phyloP scores from a whole-genome alignment of 768 basidiomycete genomes.

The Amanita rubescens region DNA sequence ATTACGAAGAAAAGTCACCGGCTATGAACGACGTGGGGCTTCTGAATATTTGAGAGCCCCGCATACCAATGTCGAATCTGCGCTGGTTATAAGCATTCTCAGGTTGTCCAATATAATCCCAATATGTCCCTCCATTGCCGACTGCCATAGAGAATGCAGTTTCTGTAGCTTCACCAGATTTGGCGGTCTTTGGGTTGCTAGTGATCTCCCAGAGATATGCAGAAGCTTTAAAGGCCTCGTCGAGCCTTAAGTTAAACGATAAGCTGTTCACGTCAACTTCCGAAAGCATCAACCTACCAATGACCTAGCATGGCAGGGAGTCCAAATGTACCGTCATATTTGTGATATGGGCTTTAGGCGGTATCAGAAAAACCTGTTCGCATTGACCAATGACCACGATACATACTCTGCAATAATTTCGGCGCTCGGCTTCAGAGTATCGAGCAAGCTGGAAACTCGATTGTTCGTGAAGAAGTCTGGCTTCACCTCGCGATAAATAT shows the following conservation, averaged over 20 bases:
- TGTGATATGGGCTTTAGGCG: conserved; percentile 16
- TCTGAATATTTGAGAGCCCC: conserved; percentile 14
- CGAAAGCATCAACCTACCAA: conserved; percentile 13
- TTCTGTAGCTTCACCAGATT: conserved; percentile 13
- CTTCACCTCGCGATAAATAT: conserved; percentile 18
- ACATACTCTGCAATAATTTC: conserved; percentile 1
- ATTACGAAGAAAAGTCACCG: conserved; percentile 7
- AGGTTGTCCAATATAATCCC: conserved; percentile 15
- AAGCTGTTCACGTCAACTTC: neutral
- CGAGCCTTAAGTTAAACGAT: conserved; percentile 11
- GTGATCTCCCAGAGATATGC: conserved; percentile 22
- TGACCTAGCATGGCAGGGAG: conserved; percentile 19
- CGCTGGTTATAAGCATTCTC: conserved; percentile 21
- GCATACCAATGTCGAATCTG: conserved; percentile 21
- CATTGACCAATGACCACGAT: no score
- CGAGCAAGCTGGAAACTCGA: conserved; percentile 14
- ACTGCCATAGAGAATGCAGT: conserved; percentile 16
- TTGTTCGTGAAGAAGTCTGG: conserved; percentile 22
- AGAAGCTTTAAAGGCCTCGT: conserved; percentile 18
- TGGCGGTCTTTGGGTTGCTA: conserved; percentile 14
- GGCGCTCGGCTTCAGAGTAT: conserved; percentile 3
- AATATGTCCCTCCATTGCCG: conserved; percentile 12
- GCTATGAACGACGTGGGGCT: conserved; percentile 13
- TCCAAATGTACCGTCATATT: conserved; percentile 21
- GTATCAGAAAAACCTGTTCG: neutral